Evolutionary conservation across 2,329 filamentous ascomycete genomes (phyloP).

Genomic region (Zymoseptoria tritici): DNA sequence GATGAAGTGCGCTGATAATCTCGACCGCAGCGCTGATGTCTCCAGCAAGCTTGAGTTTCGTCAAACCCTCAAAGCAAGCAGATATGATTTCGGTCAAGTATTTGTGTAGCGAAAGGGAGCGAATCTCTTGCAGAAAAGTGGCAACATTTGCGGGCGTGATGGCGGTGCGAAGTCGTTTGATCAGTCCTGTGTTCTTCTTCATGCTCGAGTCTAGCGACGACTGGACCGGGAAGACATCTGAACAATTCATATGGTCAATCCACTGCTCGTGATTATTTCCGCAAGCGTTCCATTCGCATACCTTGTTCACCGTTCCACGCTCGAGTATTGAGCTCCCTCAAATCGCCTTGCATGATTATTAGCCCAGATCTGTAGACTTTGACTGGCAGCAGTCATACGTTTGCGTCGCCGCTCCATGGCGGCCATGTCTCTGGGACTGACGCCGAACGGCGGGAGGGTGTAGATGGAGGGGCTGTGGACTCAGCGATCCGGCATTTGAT

Average conservation of each 20-base stretch:
- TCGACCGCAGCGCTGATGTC: conserved; percentile 89
- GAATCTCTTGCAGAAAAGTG: conserved; percentile 85
- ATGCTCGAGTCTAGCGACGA: conserved; percentile 84
- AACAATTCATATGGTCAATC: background rate
- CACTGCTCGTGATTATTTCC: background rate
- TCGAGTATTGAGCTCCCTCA: conserved; percentile 78
- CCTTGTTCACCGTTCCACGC: conserved; percentile 87
- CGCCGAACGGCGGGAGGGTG: conserved; percentile 19
- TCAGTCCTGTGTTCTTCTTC: conserved; percentile 98
- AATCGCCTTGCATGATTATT: conserved; percentile 57
- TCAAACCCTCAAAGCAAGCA: conserved; percentile 89
- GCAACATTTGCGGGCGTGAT: conserved; percentile 70
- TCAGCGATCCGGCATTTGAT: conserved; percentile 32
- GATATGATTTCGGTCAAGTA: conserved; percentile 96
- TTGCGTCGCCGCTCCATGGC: conserved; percentile 46
- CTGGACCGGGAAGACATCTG: conserved; percentile 71
- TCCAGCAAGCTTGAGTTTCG: conserved; percentile 81
- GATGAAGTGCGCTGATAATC: conserved; percentile 89
- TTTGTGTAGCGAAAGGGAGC: conserved; percentile 84
- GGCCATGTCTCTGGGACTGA: conserved; percentile 19
- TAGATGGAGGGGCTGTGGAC: conserved; percentile 15
- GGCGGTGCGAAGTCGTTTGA: conserved; percentile 87
- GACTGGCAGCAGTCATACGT: conserved; percentile 30
- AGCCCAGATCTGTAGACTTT: conserved; percentile 4
- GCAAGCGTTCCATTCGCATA: conserved; percentile 34